Percentiles rank a stretch among this genome's conserved stretches.
Conservation (phyloP, 176 grass and related monocot genomes). For the Dendrocalamus sinicus region DNA sequence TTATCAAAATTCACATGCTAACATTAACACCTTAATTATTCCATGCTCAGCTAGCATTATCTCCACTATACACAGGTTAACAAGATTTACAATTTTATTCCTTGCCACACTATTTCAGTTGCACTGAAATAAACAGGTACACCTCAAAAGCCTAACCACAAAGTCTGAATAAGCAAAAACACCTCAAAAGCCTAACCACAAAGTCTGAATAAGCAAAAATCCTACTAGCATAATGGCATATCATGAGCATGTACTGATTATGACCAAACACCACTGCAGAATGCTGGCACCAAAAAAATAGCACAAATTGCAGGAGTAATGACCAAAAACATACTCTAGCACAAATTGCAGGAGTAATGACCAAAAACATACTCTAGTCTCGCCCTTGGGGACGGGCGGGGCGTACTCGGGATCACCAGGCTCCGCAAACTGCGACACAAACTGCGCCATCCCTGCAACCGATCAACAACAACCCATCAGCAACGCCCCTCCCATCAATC, state of each 20-base stretch:
- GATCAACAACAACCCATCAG: not conserved
- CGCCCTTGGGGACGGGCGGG: constrained; percentile 57
- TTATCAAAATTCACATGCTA: not conserved
- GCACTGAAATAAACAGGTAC: not conserved
- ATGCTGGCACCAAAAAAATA: not conserved
- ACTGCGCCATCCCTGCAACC: constrained; percentile 68
- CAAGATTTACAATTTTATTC: not conserved
- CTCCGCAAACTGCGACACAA: constrained; percentile 67
- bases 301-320: not conserved
- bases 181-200: not conserved
- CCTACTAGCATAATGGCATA: not conserved
- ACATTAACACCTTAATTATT: not conserved
- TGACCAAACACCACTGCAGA: not conserved
- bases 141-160: not conserved
- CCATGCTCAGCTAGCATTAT: not conserved
- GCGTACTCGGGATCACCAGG: constrained; percentile 64
- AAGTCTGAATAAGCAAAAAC: not conserved
- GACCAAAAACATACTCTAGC: constrained; percentile 30
- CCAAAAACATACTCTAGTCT: constrained; percentile 56
- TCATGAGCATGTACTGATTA: not conserved
- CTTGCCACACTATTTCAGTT: not conserved
- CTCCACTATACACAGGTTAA: not conserved
- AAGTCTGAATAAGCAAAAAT: not conserved
- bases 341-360: constrained; percentile 1
- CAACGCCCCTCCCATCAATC: not conserved